Conservation (phyloP, 1,139 yeast genomes). For the Geotrichum citri-aurantii region DNA sequence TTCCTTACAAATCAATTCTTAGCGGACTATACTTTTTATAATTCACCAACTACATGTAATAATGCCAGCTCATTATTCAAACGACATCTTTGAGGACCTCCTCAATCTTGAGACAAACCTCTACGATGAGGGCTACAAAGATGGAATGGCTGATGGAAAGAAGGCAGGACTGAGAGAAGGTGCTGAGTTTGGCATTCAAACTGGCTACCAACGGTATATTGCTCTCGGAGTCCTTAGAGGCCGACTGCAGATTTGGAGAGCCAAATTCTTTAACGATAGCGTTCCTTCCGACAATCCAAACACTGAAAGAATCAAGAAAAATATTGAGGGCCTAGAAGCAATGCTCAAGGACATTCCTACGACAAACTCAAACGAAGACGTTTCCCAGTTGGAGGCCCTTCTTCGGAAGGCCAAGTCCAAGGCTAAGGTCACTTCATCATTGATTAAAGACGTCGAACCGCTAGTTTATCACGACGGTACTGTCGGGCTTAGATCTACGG, state of each 20-base stretch:
- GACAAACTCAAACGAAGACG: constrained; percentile 31
- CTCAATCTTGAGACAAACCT: constrained; percentile 50
- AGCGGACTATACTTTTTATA: background rate
- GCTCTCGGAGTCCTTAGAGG: constrained; percentile 62
- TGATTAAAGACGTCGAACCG: constrained; percentile 24
- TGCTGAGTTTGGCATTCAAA: constrained; percentile 70
- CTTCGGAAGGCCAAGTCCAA: constrained; percentile 32
- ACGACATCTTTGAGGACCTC: constrained; percentile 43
- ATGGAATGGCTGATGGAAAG: constrained; percentile 46
- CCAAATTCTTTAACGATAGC: background rate
- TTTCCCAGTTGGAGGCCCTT: constrained; percentile 29
- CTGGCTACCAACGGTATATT: constrained; percentile 66
- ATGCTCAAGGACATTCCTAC: constrained; percentile 27
- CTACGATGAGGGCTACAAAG: constrained; percentile 55
- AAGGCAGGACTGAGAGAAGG: constrained; percentile 64
- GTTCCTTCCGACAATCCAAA: background rate
- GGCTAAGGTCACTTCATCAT: constrained; percentile 29
- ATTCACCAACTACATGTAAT: background rate
- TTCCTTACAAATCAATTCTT: constrained; percentile 3
- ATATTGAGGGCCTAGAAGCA: constrained; percentile 22
- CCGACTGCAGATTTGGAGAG: constrained; percentile 40
- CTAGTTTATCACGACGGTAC: constrained; percentile 26
- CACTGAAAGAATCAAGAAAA: constrained; percentile 4
- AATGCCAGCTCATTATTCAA: constrained; percentile 8
- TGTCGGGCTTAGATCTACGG: constrained; percentile 30